Evolutionary conservation across 2,329 filamentous ascomycete genomes (phyloP).

Genomic region (Calonectria multiphialidica): DNA sequence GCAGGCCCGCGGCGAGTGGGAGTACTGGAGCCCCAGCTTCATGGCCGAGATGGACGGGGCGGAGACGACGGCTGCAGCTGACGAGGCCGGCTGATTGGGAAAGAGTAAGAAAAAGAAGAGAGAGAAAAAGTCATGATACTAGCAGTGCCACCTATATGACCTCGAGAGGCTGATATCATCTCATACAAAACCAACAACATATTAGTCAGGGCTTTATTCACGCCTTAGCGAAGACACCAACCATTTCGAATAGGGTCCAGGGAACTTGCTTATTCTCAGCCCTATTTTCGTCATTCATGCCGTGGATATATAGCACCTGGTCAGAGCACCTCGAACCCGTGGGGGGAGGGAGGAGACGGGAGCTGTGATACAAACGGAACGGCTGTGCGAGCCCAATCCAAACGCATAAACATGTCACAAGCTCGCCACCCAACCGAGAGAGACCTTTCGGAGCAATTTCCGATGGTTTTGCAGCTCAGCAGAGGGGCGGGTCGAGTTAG

Average conservation of each 20-base stretch:
- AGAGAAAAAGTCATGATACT: not conserved
- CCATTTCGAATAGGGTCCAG: not conserved
- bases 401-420: too few species aligned
- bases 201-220: not conserved
- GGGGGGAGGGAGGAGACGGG: not conserved
- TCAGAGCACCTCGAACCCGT: not conserved
- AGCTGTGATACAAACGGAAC: not conserved
- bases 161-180: not conserved
- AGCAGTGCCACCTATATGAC: not conserved
- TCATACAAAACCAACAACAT: too few species aligned
- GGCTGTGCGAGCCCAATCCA: too few species aligned
- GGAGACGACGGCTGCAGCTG: slow-evolving; percentile 4
- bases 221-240: too few species aligned
- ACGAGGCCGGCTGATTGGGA: slow-evolving; percentile 33
- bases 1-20: slow-evolving; percentile 82
- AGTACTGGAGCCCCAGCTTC: slow-evolving; percentile 92
- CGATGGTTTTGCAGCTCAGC: too few species aligned
- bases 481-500: not conserved
- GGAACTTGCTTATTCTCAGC: not conserved
- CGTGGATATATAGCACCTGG: not conserved
- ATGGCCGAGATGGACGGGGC: slow-evolving; percentile 63
- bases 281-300: not conserved
- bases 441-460: too few species aligned
- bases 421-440: too few species aligned
- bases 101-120: not conserved